Evolutionary conservation across 2,329 filamentous ascomycete species (phyloP).

Genomic region (Chaetoscypha palmicola): DNA sequence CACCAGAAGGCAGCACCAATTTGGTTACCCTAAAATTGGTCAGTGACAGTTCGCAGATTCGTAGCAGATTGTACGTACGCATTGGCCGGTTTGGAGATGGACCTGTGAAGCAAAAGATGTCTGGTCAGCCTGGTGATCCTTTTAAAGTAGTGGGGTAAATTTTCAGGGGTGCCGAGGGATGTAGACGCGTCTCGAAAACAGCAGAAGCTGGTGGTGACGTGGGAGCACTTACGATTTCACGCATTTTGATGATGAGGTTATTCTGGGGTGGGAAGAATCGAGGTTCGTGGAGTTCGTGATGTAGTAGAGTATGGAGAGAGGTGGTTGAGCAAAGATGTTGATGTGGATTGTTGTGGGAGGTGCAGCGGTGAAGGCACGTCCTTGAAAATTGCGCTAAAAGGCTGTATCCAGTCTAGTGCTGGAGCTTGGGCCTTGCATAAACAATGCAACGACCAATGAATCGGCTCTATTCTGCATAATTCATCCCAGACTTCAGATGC

Average conservation of each 20-base stretch:
- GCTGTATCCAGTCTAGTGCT: constrained; percentile 3
- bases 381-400: constrained; percentile 7
- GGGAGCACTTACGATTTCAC: constrained; percentile 60
- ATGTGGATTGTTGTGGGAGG: constrained; percentile 20
- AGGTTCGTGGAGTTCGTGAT: constrained; percentile 3
- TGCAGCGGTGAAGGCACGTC: constrained; percentile 14
- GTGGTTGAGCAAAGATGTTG: constrained; percentile 8
- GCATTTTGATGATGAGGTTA: constrained; percentile 49
- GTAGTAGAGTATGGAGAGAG: constrained; percentile 3
- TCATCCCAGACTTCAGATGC: too few species aligned
- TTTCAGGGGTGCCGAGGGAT: constrained; percentile 31
- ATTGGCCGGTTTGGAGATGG: constrained; percentile 99
- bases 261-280: constrained; percentile 15
- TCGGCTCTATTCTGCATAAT: background rate
- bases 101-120: constrained; percentile 58
- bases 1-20: constrained; percentile 99
- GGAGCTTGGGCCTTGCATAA: constrained; percentile 12
- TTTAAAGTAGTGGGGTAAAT: constrained; percentile 30
- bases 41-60: constrained; percentile 11
- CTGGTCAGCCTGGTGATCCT: constrained; percentile 48
- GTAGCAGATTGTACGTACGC: constrained; percentile 56
- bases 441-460: constrained; percentile 9
- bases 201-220: constrained; percentile 5
- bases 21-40: constrained; percentile 82
- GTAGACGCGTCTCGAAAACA: constrained; percentile 34